Evolutionary conservation across 2,329 filamentous ascomycete species (phyloP).

Genomic region (Scortechinia acanthostroma): DNA sequence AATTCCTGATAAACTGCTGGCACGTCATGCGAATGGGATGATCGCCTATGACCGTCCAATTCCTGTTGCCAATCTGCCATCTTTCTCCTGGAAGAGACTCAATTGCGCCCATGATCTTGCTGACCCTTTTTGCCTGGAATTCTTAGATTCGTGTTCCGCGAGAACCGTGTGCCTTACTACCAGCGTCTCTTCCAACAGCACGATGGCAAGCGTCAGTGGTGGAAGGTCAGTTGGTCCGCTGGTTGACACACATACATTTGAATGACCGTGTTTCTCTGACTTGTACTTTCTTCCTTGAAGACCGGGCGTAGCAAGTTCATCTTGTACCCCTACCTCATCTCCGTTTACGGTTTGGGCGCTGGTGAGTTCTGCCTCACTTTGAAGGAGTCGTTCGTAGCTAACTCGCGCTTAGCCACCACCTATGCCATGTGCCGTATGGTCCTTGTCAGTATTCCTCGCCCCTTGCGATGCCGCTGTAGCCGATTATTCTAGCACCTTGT

Average conservation of each 20-base stretch:
- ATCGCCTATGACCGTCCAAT: too few species aligned
- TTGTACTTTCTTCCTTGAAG: slow-evolving; percentile 17
- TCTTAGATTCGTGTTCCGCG: slow-evolving; percentile 45
- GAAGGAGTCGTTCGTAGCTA: slow-evolving; percentile 4
- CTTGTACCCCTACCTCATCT: slow-evolving; percentile 52
- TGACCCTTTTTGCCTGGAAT: not conserved
- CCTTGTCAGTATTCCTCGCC: slow-evolving; percentile 20
- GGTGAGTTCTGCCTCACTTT: slow-evolving; percentile 23
- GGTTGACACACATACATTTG: not conserved
- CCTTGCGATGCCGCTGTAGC: too few species aligned
- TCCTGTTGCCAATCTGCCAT: not conserved
- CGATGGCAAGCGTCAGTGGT: slow-evolving; percentile 61
- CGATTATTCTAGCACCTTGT: too few species aligned
- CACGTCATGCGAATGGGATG: slow-evolving; percentile 5
- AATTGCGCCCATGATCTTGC: too few species aligned
- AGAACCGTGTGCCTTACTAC: slow-evolving; percentile 63
- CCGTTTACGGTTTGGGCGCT: slow-evolving; percentile 35
- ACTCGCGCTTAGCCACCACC: slow-evolving; percentile 15
- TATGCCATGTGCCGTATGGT: slow-evolving; percentile 33
- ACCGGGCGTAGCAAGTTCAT: slow-evolving; percentile 45
- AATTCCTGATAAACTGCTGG: slow-evolving; percentile 5
- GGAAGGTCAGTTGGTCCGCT: slow-evolving; percentile 45
- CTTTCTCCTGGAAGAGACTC: too few species aligned
- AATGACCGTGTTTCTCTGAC: slow-evolving; percentile 7
- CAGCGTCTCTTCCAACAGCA: slow-evolving; percentile 61